A percentile compares a stretch with the other conserved stretches of the same genome.
Evolutionary conservation across 2,329 filamentous ascomycete species (phyloP).

Genomic region (Phoma sp.): DNA sequence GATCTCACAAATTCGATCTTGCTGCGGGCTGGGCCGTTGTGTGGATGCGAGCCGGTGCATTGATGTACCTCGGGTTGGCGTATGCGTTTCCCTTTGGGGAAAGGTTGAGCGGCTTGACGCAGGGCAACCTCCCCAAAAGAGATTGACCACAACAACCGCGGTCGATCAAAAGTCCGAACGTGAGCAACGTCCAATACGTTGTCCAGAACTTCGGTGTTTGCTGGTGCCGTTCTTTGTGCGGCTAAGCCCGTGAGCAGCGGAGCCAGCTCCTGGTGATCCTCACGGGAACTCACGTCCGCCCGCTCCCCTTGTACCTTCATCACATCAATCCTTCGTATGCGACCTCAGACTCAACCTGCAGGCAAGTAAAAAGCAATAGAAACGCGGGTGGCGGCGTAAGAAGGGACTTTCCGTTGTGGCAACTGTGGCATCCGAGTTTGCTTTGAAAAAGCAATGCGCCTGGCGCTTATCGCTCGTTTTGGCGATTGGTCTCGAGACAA

Average conservation of each 20-base stretch:
- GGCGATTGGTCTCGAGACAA: not conserved
- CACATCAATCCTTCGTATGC: conserved; percentile 5
- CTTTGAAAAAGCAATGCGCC: not conserved
- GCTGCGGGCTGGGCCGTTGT: conserved; percentile 5
- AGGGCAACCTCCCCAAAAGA: no score
- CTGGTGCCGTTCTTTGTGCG: not conserved
- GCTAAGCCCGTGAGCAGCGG: not conserved
- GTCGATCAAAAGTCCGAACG: not conserved
- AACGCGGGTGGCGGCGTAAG: conserved; percentile 3
- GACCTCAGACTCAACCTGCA: not conserved
- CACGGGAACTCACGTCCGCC: conserved; percentile 1
- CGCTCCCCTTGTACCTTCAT: conserved; percentile 1
- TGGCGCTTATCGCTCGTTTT: conserved; percentile 2
- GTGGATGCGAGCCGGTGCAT: conserved; percentile 10
- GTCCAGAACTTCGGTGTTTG: not conserved
- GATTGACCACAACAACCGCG: not conserved
- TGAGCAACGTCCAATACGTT: not conserved
- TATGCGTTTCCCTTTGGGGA: not conserved
- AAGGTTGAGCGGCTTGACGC: not conserved
- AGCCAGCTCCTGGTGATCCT: not conserved
- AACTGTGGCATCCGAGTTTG: not conserved
- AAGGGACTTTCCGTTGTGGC: conserved; percentile 1
- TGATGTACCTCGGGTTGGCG: conserved; percentile 7
- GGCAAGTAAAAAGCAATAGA: conserved; percentile 5
- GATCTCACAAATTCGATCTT: conserved; percentile 4